Evolutionary conservation across 1,284 basidiomycete species (phyloP).

Genomic region (Pholiota adiposa): DNA sequence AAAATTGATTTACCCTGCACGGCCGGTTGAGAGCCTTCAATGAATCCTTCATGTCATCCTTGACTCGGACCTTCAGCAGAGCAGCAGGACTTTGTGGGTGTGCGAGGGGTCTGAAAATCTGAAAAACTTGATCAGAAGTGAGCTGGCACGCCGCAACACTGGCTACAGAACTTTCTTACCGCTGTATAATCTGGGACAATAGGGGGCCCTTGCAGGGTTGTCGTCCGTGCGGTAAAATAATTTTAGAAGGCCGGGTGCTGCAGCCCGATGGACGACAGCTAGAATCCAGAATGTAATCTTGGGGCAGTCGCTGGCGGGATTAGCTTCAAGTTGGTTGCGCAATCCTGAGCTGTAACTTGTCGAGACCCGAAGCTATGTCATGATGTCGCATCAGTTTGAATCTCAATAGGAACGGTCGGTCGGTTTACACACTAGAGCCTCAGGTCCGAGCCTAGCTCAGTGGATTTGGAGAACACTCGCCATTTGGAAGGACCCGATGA

Average conservation of each 20-base stretch:
- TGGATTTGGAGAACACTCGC: too few relatives aligned
- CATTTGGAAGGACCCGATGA: too few relatives aligned
- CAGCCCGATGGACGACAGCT: background rate
- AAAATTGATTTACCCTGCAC: background rate
- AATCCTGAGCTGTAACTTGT: too few relatives aligned
- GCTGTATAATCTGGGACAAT: background rate
- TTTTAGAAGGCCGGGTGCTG: constrained; percentile 1
- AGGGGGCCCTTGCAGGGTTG: background rate
- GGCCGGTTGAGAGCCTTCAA: background rate
- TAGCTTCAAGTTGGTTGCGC: background rate
- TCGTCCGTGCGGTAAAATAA: background rate
- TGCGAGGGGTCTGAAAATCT: too few relatives aligned
- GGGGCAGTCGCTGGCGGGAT: background rate
- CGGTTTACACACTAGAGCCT: too few relatives aligned
- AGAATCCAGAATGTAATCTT: constrained; percentile 9
- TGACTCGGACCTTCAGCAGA: too few relatives aligned
- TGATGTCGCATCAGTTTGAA: background rate
- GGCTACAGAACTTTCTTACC: too few relatives aligned
- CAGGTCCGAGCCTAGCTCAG: too few relatives aligned
- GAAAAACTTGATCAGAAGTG: background rate
- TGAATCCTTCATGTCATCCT: background rate
- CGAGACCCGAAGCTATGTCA: background rate
- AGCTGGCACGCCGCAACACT: too few relatives aligned
- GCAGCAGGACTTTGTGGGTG: too few relatives aligned
- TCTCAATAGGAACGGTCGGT: too few relatives aligned